Conservation (phyloP, 1,139 yeast species). For the Yarrowia galli region DNA sequence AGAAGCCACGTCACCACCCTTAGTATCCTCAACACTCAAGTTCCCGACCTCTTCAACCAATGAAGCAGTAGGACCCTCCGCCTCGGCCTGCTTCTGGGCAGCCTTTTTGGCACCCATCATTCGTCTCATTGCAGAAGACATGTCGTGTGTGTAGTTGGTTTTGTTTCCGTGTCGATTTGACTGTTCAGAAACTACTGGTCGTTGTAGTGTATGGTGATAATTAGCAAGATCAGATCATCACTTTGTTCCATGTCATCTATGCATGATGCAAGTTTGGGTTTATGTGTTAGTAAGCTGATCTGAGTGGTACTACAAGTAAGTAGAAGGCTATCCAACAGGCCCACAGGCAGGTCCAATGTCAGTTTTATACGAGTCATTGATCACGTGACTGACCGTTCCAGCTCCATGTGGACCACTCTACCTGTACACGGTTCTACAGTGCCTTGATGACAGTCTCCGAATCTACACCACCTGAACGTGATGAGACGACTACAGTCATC, state of each 20-base stretch:
- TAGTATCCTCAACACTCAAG: background rate
- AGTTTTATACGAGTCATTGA: no score
- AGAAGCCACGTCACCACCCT: background rate
- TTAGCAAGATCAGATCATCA: conserved; percentile 6
- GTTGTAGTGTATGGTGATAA: background rate
- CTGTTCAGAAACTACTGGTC: no score
- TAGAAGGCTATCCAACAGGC: no score
- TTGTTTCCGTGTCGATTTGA: background rate
- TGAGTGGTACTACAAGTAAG: no score
- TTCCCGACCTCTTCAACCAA: background rate
- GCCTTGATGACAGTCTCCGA: no score
- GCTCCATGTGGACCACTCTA: no score
- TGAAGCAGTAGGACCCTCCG: background rate
- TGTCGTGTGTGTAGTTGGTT: background rate
- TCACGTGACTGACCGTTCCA: no score
- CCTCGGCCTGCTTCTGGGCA: conserved; percentile 15
- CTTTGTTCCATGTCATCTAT: background rate
- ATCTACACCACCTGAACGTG: no score
- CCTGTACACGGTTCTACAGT: no score
- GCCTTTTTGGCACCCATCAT: conserved; percentile 37
- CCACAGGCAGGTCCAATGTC: no score
- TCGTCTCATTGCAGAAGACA: conserved; percentile 36
- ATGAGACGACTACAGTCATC: no score
- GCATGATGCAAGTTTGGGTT: conserved; percentile 15
- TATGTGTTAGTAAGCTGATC: background rate